Base-by-base conservation (phyloP, 1,284 basidiomycete species). In the Fomitopsis schrenkii region DNA sequence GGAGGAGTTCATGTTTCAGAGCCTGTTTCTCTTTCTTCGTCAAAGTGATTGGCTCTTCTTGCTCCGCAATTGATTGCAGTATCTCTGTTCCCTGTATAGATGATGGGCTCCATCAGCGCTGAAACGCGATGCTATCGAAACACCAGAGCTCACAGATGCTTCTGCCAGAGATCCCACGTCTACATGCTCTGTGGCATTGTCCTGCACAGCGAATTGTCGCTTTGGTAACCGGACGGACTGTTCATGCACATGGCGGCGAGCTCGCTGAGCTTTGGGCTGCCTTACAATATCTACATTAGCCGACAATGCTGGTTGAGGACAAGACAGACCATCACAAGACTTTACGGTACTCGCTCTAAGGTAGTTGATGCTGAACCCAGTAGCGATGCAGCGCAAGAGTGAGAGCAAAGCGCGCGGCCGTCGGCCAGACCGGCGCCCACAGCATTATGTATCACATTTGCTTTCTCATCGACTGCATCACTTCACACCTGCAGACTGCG, bases 1-100 rank as follows among this genome's bases (percentile, higher is more conserved):
- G 69, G 64, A 93, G 87, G 6, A 84, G 80, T 64, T 90, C 84
- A 59, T 85, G 84, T 72, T 87, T 91, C 59, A 83, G 64, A 40
- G 83, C 78, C 56, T 83, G 83, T 70, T 88, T 93, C 62, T 84
- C 86, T 68, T 88, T 91, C 76, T 93, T 93, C 58, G 79, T 86
- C 56, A 80, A 64, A 9, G 63, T 60, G 28, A 65, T 60, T 33
- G 61, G 40, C 46, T 74, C 74, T 33, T 71, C 70, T 8, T 70
- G 60, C 12, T 64, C 63, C 26, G 72, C 66, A 46, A 76, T 68
- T 40, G 71, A 65, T 19, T 74, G 68, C 12, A 85, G 70, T 55
- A 85, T 73, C 5, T 81, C 80, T 62, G 76, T 71, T 3, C 75
- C 81, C 85, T 86, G 64, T n/a, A 22, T 12, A 40, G 38, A 40